Evolutionary conservation across 2,329 filamentous ascomycete genomes (phyloP), one percentile per base, ranked within the genome.

Genomic region (Hypoxylon sp.): DNA sequence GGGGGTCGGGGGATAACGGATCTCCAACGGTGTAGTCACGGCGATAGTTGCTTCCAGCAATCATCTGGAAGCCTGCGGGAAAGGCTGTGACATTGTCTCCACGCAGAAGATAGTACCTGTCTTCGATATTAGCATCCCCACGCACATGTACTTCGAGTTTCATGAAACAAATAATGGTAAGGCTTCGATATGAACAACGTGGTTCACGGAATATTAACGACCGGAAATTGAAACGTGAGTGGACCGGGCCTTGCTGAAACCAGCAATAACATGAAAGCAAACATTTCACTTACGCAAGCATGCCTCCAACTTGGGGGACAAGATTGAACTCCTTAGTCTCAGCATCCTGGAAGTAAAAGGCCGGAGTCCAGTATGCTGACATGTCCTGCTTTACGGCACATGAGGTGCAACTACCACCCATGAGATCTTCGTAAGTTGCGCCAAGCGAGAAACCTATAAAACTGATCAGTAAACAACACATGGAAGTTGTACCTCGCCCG

Each of bases 321-420:
- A 92, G 79, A 74, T 92, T 87, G 56, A 89, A 89, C 62, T 89
- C 83, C 64, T 91, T 88, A 73, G 92, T 91, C 11, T 81, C 76
- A 4, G 77, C 77, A 75, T 94, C 88, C 77, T 90, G 81, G 80
- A 97, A 97, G 82, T 95, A 95, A 70, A 97, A 77, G 1, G 88
- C 82, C 0, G 94, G 94, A 58, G 90, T 89, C 93, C 94, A 97
- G 83, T 97, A 97, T 33, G 89, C 90, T n/a, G 93, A 97, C 82
- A 90, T 91, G 81, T 97, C 94, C 81, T 95, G 85, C 40, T 84
- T 89, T 46, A 97, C 91, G 62, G 86, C 88, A 78, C 94, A 97
- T 10, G 93, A 95, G 1, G 93, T 96, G 82, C 94, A 97, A 70
- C 89, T 82, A 50, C 87, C 90, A 14, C 76, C 79, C 3, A 85